Base-by-base conservation (phyloP, 2,329 filamentous ascomycete species). In the Dactylellina cionopaga region DNA sequence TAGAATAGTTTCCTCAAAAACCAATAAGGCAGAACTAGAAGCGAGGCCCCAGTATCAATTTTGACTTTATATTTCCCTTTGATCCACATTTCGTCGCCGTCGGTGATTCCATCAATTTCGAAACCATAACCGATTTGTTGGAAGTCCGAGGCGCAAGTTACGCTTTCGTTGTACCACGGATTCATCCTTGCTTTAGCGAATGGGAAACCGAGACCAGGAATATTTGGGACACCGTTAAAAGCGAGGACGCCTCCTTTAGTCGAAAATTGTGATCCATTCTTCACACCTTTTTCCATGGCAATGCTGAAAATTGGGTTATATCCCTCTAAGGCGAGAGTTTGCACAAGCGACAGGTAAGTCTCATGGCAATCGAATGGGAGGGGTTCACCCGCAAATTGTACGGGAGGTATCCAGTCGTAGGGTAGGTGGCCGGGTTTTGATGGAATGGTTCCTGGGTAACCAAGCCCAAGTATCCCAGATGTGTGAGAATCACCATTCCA, bases 381-480 rank as follows among this genome's bases (percentile, higher is more conserved):
- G 1, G 43, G 17, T 9, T 7, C 13, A 9, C 27, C 4, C 22
- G n/a, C n/a, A n/a, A n/a, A n/a, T n/a, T n/a, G n/a, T n/a, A n/a
- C n/a, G n/a, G n/a, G n/a, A 7, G 43, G 35, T 5, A 56, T 4
- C 58, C 58, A 72, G 25, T 72, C 68, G n/a, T 64, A 72, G 10
- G 68, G 58, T 9, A 1, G 4, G 22, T 72, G 68, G 22, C 52
- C 52, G 41, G 24, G 25, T 29, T 19, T 9, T 1, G 59, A 59
- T 17, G 68, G 59, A n/a, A 59, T 72, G 19, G 24, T 65, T 44
- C 68, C 68, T 5, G 68, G 68, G 35, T 59, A 64, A n/a, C 59
- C 59, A 7, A 72, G 58, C 22, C 68, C 68, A 11, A 72, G 52
- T 17, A 72, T 55, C 5, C 68, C 68, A 35, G 49, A 33, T 10